phyloP scores from a whole-genome alignment of 768 basidiomycete genomes.

The Saitozyma sp. region DNA sequence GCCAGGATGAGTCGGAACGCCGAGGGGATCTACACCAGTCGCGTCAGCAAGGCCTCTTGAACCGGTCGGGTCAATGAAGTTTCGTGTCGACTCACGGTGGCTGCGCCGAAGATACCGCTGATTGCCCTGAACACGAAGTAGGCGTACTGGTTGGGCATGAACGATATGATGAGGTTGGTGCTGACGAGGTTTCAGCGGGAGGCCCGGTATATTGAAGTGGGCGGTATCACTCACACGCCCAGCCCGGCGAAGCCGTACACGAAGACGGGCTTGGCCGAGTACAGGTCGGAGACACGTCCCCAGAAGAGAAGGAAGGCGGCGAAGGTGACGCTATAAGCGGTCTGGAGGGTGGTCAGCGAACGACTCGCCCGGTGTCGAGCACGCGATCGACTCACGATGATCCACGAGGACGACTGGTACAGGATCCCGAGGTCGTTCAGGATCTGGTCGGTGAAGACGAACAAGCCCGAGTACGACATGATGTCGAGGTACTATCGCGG shows the following conservation, averaged over 20 bases:
- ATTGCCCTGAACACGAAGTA: constrained; percentile 32
- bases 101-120: constrained; percentile 19
- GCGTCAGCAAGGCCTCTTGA: background rate
- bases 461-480: constrained; percentile 15
- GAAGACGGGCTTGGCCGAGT: constrained; percentile 40
- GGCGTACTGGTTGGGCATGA: constrained; percentile 22
- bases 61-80: background rate
- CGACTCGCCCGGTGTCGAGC: background rate
- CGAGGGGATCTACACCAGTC: background rate
- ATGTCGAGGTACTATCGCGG: constrained; percentile 26
- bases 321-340: constrained; percentile 38
- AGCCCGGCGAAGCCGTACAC: constrained; percentile 36
- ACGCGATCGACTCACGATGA: constrained; percentile 28
- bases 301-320: constrained; percentile 41
- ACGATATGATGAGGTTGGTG: constrained; percentile 19
- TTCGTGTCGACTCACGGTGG: constrained; percentile 1
- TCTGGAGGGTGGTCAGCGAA: constrained; percentile 14
- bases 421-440: constrained; percentile 31
- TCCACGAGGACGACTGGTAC: constrained; percentile 35
- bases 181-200: constrained; percentile 34
- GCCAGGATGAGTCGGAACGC: constrained; percentile 17
- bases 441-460: constrained; percentile 36
- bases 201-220: too few relatives aligned
- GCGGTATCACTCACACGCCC: constrained; percentile 26
- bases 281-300: constrained; percentile 45